These are phyloP conservation scores for Sporothrix brunneoviolacea DNA, from an alignment of 2,329 filamentous ascomycete species.

Conservation along the genomic window DNA sequence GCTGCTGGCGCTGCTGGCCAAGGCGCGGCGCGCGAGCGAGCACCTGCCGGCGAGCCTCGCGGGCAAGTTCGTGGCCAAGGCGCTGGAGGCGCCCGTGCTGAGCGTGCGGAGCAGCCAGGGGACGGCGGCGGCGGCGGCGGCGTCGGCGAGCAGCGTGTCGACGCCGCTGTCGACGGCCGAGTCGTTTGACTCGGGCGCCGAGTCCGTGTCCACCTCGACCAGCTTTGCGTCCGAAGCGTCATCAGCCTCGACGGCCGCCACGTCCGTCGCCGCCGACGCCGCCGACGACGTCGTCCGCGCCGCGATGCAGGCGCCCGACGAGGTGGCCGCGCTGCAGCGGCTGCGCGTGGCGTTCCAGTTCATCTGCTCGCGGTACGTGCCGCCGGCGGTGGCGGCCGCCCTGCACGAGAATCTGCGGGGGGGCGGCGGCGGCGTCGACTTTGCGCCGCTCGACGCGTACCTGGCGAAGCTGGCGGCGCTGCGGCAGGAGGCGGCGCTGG, in stretches of 20 bases:
- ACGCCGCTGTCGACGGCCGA: constrained; percentile 26
- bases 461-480: constrained; percentile 59
- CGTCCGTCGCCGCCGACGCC: constrained; percentile 30
- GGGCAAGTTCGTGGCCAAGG: constrained; percentile 70
- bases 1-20: constrained; percentile 55
- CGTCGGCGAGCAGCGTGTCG: constrained; percentile 29
- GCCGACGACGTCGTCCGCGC: constrained; percentile 25
- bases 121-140: constrained; percentile 20
- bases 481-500: constrained; percentile 62
- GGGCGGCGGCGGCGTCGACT: constrained; percentile 44
- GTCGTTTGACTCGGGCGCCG: constrained; percentile 31
- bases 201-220: constrained; percentile 35
- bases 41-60: constrained; percentile 72
- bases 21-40: constrained; percentile 63
- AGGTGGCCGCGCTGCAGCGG: constrained; percentile 54
- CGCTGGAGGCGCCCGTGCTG: constrained; percentile 69
- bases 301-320: constrained; percentile 39
- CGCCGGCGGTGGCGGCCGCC: constrained; percentile 33
- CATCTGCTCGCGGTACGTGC: constrained; percentile 56
- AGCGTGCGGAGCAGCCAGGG: no score
- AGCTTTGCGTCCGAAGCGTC: constrained; percentile 20
- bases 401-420: constrained; percentile 36
- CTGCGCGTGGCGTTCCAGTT: constrained; percentile 59
- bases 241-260: constrained; percentile 37
- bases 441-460: constrained; percentile 64